Conservation (phyloP, 495 filamentous ascomycete species). For the Penicillium cinerascens region DNA sequence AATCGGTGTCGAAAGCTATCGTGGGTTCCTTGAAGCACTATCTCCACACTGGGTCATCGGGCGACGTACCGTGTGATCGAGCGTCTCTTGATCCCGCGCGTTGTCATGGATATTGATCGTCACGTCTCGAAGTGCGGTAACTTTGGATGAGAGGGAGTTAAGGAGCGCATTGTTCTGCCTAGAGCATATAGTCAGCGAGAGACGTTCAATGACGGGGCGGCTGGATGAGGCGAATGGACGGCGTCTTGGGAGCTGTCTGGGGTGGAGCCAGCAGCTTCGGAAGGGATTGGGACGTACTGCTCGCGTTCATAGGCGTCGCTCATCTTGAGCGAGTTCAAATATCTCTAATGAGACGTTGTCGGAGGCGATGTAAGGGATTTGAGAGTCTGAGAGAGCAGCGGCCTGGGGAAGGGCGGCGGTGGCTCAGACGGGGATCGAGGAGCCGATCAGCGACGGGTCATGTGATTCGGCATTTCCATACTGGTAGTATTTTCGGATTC, state of each 20-base stretch:
- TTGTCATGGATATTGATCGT: conserved; percentile 99
- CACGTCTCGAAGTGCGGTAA: conserved; percentile 87
- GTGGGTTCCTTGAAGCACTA: not conserved
- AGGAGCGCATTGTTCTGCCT: conserved; percentile 96
- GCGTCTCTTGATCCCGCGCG: conserved; percentile 77
- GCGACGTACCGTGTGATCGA: conserved; percentile 73
- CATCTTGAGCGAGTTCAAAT: conserved; percentile 52
- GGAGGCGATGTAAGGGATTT: not conserved
- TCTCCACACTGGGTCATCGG: not conserved
- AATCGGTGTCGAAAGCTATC: not conserved
- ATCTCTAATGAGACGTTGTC: not conserved
- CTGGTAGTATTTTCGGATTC: not conserved
- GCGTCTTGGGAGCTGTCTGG: not conserved
- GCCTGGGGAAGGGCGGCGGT: not conserved
- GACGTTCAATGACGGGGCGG: not conserved
- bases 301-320: conserved; percentile 95
- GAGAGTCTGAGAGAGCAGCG: not conserved
- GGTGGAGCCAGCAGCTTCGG: not conserved
- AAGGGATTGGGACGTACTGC: conserved; percentile 42
- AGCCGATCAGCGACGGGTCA: conserved; percentile 12
- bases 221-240: conserved; percentile 1
- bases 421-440: conserved; percentile 13
- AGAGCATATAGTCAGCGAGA: conserved; percentile 7
- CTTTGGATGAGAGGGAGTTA: conserved; percentile 83
- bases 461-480: not conserved